Base-by-base conservation (phyloP, 148 eudicot genomes). In the Dianthus caryophyllus region DNA sequence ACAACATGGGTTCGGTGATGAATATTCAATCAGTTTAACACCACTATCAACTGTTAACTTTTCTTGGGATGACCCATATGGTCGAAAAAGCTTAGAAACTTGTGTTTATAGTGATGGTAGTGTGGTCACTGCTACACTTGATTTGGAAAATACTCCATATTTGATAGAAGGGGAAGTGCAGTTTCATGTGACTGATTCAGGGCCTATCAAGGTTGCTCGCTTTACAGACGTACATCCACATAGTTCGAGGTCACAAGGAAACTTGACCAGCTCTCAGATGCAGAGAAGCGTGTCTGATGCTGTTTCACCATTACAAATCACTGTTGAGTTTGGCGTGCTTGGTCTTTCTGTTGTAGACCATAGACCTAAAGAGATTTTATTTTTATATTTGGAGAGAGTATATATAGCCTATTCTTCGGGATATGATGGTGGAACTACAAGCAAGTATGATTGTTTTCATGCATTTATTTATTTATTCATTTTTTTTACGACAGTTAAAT, bases 51-150 rank as follows among this genome's bases (percentile, higher is more conserved):
- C 96, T 2, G 80, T 79, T 62, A 86, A 84, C 31, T 94, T 90
- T 75, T 78, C 86, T 18, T 94, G 88, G 99, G 92, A 86, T 44
- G 86, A 94, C 74, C 97, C 97, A 1, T 94, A 94, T 73, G 99
- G 93, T 56, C 80, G 84, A 70, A 90, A 83, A 75, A 25, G 81
- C 65, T 68, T 86, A 56, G 87, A 88, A 68, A 73, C 81, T 57
- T 78, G 83, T 74, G 68, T 88, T 27, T 71, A 69, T 70, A 57
- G 44, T 58, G 89, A 67, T 67, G 60, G 21, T 75, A 61, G 26
- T 49, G 67, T 67, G 68, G 54, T 36, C 55, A 54, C 73, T 65
- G 77, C 82, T 61, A 79, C 75, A 70, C 48, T 88, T 41, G 84
- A 88, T 75, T 75, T 90, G 81, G 96, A 86, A 64, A 77, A 75